Evolutionary conservation across 2,329 filamentous ascomycete species (phyloP).

Genomic region (Alternaria brassicae): DNA sequence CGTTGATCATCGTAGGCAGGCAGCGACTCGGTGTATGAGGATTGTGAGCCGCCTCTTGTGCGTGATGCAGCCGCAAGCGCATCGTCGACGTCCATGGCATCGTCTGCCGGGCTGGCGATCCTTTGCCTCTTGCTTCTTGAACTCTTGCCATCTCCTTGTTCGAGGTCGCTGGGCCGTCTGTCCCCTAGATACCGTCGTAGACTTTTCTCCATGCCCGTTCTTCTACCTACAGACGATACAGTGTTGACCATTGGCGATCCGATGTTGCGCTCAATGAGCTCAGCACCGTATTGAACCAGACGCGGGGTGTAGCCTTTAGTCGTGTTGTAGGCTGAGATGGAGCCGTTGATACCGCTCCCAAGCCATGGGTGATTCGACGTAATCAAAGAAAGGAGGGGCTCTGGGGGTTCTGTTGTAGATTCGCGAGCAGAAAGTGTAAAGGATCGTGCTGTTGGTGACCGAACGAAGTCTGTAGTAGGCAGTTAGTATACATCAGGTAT

Average conservation of each 20-base stretch:
- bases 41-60: constrained; percentile 64
- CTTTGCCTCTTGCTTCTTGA: constrained; percentile 54
- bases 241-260: constrained; percentile 83
- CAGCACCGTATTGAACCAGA: constrained; percentile 84
- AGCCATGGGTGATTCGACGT: constrained; percentile 88
- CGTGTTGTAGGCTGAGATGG: constrained; percentile 82
- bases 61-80: constrained; percentile 38
- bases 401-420: constrained; percentile 61
- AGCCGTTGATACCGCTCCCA: constrained; percentile 82
- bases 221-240: constrained; percentile 80
- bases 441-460: constrained; percentile 49
- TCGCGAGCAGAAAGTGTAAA: constrained; percentile 44
- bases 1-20: constrained; percentile 84
- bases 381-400: constrained; percentile 84
- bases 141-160: constrained; percentile 50
- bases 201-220: constrained; percentile 86
- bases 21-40: constrained; percentile 74
- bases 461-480: constrained; percentile 52
- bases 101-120: constrained; percentile 46
- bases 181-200: constrained; percentile 78
- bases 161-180: constrained; percentile 61
- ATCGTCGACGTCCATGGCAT: constrained; percentile 59
- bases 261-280: constrained; percentile 88
- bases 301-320: constrained; percentile 91
- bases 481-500: constrained; percentile 19